Conservation (phyloP, 495 filamentous ascomycete species). For the Aspergillus baeticus region DNA sequence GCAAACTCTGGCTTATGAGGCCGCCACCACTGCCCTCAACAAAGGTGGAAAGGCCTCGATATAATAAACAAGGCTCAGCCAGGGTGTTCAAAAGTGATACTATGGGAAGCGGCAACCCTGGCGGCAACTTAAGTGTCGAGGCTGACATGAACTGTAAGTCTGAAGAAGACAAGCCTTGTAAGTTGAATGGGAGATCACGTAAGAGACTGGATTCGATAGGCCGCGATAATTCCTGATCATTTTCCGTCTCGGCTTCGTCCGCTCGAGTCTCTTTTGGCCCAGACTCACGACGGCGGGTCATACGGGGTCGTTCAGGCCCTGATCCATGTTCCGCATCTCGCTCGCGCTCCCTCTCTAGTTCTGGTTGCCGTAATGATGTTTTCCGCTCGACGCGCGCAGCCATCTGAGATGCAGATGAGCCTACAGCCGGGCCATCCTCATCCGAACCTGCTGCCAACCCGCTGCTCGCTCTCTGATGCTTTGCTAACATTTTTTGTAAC, state of each 20-base stretch:
- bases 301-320: constrained; percentile 13
- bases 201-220: constrained; percentile 70
- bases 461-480: constrained; percentile 21
- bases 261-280: constrained; percentile 13
- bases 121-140: constrained; percentile 67
- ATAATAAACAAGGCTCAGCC: constrained; percentile 90
- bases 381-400: constrained; percentile 30
- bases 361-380: constrained; percentile 25
- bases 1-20: constrained; percentile 86
- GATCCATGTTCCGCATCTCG: constrained; percentile 14
- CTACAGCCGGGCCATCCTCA: constrained; percentile 44
- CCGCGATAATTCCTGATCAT: constrained; percentile 19
- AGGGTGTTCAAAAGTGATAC: constrained; percentile 85
- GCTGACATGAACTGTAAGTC: constrained; percentile 72
- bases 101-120: constrained; percentile 77
- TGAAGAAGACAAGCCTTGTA: constrained; percentile 88
- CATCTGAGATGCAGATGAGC: constrained; percentile 45
- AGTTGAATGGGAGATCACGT: constrained; percentile 87
- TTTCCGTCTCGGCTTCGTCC: constrained; percentile 25
- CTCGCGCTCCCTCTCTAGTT: constrained; percentile 18
- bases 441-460: constrained; percentile 33
- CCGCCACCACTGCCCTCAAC: constrained; percentile 69
- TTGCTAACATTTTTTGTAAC: constrained; percentile 37
- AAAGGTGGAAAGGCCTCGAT: constrained; percentile 74
- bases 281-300: constrained; percentile 21